phyloP scores from a whole-genome alignment of 805 yeast genomes.

The Kockiozyma suomiensis region DNA sequence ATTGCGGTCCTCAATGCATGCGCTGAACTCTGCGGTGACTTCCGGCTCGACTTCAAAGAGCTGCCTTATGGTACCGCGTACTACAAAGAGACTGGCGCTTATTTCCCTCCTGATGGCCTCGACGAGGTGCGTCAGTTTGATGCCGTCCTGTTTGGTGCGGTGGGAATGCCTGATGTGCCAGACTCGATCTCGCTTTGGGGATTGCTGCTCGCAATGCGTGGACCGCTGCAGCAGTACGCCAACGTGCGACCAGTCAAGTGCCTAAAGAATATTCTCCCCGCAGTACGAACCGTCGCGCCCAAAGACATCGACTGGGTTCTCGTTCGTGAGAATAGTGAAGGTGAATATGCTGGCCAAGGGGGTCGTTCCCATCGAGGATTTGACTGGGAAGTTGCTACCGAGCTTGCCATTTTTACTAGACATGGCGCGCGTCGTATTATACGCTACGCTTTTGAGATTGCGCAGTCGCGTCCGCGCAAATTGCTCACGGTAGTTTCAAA shows the following conservation, averaged over 20 bases:
- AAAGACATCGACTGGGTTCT: constrained; percentile 25
- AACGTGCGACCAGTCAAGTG: constrained; percentile 31
- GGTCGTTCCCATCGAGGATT: constrained; percentile 34
- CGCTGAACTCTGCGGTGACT: background rate
- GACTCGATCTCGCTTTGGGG: constrained; percentile 34
- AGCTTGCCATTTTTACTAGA: constrained; percentile 33
- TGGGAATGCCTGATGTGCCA: constrained; percentile 34
- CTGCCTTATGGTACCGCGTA: constrained; percentile 31
- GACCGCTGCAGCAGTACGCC: constrained; percentile 31
- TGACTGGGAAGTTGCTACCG: constrained; percentile 34
- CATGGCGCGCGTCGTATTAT: constrained; percentile 31
- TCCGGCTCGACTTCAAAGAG: constrained; percentile 16
- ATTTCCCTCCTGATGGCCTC: constrained; percentile 30
- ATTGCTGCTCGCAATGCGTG: constrained; percentile 24
- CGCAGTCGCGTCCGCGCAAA: constrained; percentile 26
- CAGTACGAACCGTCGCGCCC: constrained; percentile 8
- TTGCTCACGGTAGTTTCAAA: constrained; percentile 32
- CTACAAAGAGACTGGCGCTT: constrained; percentile 25
- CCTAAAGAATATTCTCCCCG: constrained; percentile 22
- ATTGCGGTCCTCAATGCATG: constrained; percentile 22
- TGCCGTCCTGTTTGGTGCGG: constrained; percentile 33
- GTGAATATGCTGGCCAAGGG: constrained; percentile 35
- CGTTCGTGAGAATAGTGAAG: constrained; percentile 33
- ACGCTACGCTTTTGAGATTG: constrained; percentile 31
- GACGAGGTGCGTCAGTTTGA: constrained; percentile 21